These are phyloP conservation scores for Luffa acutangula DNA, from an alignment of 306 rosid species.

Conservation along the genomic window DNA sequence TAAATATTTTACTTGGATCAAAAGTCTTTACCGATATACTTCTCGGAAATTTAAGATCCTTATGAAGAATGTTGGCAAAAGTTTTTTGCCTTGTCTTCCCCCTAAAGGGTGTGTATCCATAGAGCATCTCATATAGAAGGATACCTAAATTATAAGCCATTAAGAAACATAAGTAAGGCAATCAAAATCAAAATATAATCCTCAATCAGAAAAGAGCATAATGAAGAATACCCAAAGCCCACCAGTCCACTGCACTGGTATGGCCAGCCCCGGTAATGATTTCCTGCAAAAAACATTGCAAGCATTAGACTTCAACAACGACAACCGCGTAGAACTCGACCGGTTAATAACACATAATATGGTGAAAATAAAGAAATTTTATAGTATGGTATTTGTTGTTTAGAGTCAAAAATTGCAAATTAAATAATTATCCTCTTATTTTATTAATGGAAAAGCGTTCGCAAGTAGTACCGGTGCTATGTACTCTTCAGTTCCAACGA, in stretches of 20 bases:
- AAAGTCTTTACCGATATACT: constrained; percentile 44
- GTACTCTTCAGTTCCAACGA: constrained; percentile 98
- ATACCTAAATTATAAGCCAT: constrained; percentile 32
- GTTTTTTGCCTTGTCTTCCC: constrained; percentile 92
- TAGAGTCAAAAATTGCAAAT: neutral
- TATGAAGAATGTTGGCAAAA: constrained; percentile 83
- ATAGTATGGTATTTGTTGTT: neutral
- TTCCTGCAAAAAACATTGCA: constrained; percentile 48
- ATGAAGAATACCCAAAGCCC: constrained; percentile 79
- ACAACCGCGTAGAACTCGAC: neutral
- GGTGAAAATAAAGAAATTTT: neutral
- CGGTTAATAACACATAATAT: neutral
- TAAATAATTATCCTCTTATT: neutral
- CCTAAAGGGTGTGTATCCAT: constrained; percentile 86
- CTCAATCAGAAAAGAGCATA: neutral
- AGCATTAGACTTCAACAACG: neutral
- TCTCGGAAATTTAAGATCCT: constrained; percentile 88
- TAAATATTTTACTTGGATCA: neutral
- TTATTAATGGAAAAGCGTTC: neutral
- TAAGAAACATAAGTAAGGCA: neutral
- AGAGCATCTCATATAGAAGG: constrained; percentile 74
- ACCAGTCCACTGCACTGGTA: constrained; percentile 98
- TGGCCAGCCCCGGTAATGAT: constrained; percentile 91
- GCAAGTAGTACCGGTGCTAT: constrained; percentile 67
- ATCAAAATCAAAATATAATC: neutral